phyloP scores from a whole-genome alignment of 2,329 filamentous ascomycete genomes.

The Hyphodiscus sp. region DNA sequence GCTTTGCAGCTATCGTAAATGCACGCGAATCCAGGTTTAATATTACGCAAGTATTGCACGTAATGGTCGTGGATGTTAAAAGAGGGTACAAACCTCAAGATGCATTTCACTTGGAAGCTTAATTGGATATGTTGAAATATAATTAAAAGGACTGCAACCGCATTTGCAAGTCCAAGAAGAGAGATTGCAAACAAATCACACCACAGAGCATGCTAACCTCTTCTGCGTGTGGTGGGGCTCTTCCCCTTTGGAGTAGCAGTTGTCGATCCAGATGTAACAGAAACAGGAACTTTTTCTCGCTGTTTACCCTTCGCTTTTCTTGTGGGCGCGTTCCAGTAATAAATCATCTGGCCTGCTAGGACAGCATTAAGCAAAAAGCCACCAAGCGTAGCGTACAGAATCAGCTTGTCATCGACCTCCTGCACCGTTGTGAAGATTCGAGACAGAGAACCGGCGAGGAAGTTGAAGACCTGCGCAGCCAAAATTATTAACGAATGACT shows the following conservation, averaged over 20 bases:
- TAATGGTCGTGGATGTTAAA: too few relatives aligned
- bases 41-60: too few relatives aligned
- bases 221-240: conserved; percentile 27
- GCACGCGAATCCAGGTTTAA: too few relatives aligned
- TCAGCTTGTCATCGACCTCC: conserved; percentile 94
- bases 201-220: conserved; percentile 18
- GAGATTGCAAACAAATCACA: neutral
- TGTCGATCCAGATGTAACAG: conserved; percentile 10
- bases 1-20: too few relatives aligned
- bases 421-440: conserved; percentile 97
- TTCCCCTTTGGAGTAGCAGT: conserved; percentile 24
- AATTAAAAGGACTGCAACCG: conserved; percentile 14
- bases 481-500: neutral
- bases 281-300: conserved; percentile 27
- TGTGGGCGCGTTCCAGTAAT: conserved; percentile 81
- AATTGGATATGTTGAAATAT: neutral
- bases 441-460: conserved; percentile 83
- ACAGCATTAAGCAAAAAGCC: conserved; percentile 87
- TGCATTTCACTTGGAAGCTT: neutral
- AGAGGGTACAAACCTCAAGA: neutral
- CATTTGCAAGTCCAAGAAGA: conserved; percentile 17
- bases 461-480: conserved; percentile 80
- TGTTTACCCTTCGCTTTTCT: conserved; percentile 39
- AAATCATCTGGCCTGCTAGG: conserved; percentile 83
- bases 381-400: conserved; percentile 89